Base-by-base conservation (phyloP, 1,284 basidiomycete genomes). In the Cutaneotrichosporon cavernicola region DNA sequence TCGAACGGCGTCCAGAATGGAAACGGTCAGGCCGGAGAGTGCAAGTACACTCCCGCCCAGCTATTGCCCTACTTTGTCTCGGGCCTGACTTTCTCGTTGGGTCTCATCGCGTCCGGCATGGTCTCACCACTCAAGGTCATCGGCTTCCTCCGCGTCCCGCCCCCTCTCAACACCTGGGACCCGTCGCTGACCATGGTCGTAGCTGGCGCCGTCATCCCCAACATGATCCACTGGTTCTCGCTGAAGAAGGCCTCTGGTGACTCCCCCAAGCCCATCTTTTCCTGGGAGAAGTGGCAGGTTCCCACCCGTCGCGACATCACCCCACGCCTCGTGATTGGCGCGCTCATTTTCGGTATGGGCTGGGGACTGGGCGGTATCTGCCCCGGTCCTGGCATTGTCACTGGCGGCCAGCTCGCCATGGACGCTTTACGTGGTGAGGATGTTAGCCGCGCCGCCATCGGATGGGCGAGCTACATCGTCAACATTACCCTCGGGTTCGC, bases 341-440 rank as follows among this genome's bases (percentile, higher is more conserved):
- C 86, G 2, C 82, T 82, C 18, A 68, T 86, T 32, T 90, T 90
- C 74, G 88, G 88, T 50, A 69, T 86, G 18, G 88, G 88, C 2
- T 90, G 88, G 88, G 88, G 86, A 1, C 71, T 87, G 47, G 80
- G 82, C 51, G 88, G 88, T 26, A 80, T 89, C 46, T 90, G 88
- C 73, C 88, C 78, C 11, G 76, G 78, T 14, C 80, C 80, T 1
- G 76, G 70, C 0, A 40, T 80, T 8, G 73, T 73, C 14, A 52
- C 67, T 2, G 21, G 22, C 13, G 61, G 61, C 36, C 36, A 58
- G 40, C 50, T 69, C 11, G 51, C 21, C 21, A 58, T 62, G 22
- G 31, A 53, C 14, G 49, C 55, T 4, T 13, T n/a, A 13, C 14
- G 34, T 3, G 38, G 38, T 32, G 40, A 36, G 3, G 63, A 63